Percentiles rank a stretch among this genome's conserved stretches.
These are phyloP conservation scores for Planoprotostelium fungivorum DNA, from an alignment of 78 protist species.

Conservation along the genomic window DNA sequence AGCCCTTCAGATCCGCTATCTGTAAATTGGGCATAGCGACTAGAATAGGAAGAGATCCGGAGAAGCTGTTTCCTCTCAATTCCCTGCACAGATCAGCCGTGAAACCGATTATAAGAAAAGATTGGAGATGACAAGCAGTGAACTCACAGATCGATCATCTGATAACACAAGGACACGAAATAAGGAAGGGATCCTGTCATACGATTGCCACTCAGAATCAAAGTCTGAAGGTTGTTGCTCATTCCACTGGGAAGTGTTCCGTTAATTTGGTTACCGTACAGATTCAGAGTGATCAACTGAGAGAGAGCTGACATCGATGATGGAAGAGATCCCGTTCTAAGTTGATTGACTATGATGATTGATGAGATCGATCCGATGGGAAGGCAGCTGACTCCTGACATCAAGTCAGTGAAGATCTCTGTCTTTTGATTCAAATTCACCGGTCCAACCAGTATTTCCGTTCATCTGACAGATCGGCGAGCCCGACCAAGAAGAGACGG, in stretches of 20 bases:
- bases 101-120: too few species aligned
- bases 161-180: too few species aligned
- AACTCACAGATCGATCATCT: too few species aligned
- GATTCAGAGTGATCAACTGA: background rate
- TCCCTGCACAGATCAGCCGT: too few species aligned
- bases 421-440: too few species aligned
- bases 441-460: background rate
- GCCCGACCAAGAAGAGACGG: background rate
- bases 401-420: background rate
- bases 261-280: background rate
- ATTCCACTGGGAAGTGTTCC: background rate
- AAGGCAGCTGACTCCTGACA: background rate
- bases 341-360: background rate
- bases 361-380: background rate
- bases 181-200: background rate
- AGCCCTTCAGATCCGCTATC: too few species aligned
- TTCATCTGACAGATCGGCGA: background rate
- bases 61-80: too few species aligned
- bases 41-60: too few species aligned
- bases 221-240: background rate
- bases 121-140: too few species aligned
- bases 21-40: too few species aligned
- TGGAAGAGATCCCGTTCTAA: background rate
- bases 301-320: background rate
- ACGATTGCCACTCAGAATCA: background rate